A percentile compares a stretch with the other conserved stretches of the same genome.
Evolutionary conservation across 495 filamentous ascomycete species (phyloP).

Genomic region (Aspergillus coremiiformis): DNA sequence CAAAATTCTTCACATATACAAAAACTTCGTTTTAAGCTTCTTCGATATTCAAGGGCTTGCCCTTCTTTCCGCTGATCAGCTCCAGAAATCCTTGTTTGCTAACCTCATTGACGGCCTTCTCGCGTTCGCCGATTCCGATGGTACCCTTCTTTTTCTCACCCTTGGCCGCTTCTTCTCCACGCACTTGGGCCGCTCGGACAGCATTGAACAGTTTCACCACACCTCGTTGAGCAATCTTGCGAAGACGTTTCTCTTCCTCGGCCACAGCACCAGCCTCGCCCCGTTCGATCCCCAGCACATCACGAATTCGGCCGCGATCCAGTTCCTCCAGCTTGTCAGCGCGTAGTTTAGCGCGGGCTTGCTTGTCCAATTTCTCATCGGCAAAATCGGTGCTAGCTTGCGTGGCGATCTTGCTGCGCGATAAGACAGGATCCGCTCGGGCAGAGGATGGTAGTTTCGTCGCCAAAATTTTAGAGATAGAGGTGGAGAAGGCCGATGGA

Average conservation of each 20-base stretch:
- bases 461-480: slow-evolving; percentile 81
- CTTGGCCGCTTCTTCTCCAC: slow-evolving; percentile 65
- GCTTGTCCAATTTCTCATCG: slow-evolving; percentile 70
- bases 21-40: slow-evolving; percentile 32
- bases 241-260: slow-evolving; percentile 71
- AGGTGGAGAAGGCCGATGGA: slow-evolving; percentile 79
- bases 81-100: slow-evolving; percentile 94
- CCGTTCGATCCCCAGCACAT: slow-evolving; percentile 59
- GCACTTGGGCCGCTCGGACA: slow-evolving; percentile 83
- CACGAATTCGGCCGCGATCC: slow-evolving; percentile 81
- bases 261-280: slow-evolving; percentile 47
- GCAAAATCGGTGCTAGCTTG: slow-evolving; percentile 56
- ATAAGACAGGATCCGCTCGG: slow-evolving; percentile 80
- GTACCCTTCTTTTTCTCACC: slow-evolving; percentile 63
- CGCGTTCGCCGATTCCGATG: slow-evolving; percentile 60
- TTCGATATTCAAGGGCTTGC: slow-evolving; percentile 41
- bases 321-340: slow-evolving; percentile 73
- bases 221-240: slow-evolving; percentile 83
- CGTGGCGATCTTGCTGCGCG: slow-evolving; percentile 63
- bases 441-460: slow-evolving; percentile 76
- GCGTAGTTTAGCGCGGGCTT: slow-evolving; percentile 67
- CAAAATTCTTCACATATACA: slow-evolving; percentile 17
- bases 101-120: slow-evolving; percentile 88
- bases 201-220: slow-evolving; percentile 96
- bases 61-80: slow-evolving; percentile 60